Evolutionary conservation across 164 flowering plant species (phyloP).

Genomic region (Sextonia rubra): DNA sequence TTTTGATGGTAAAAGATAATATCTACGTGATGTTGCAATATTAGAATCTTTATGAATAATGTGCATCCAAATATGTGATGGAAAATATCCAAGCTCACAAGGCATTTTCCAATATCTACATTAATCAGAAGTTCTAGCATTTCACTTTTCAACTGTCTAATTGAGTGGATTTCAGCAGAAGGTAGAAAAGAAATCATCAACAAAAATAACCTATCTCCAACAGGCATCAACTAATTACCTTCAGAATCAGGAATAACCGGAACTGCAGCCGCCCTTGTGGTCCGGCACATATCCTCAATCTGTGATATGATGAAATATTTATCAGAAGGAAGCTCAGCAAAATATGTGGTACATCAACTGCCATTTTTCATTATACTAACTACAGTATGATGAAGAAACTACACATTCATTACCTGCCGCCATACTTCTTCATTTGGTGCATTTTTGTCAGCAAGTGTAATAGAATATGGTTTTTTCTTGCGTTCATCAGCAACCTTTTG

Average conservation of each 20-base stretch:
- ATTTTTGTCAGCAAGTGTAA: constrained; percentile 94
- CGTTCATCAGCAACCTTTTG: constrained; percentile 80
- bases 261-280: constrained; percentile 76
- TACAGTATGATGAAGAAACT: neutral
- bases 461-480: constrained; percentile 65
- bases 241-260: constrained; percentile 89
- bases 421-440: constrained; percentile 99
- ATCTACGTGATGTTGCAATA: neutral
- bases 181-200: neutral
- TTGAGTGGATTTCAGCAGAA: neutral
- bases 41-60: neutral
- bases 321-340: constrained; percentile 4
- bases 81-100: neutral
- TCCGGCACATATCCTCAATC: constrained; percentile 87
- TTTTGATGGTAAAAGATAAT: neutral
- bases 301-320: constrained; percentile 26
- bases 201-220: neutral
- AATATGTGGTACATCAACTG: neutral
- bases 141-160: neutral
- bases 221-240: constrained; percentile 36
- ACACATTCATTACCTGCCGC: constrained; percentile 58
- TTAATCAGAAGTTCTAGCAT: neutral
- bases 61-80: neutral
- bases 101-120: neutral
- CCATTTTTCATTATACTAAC: neutral